These are phyloP conservation scores for Candida neerlandica DNA, from an alignment of 1,139 yeast genomes.

Conservation along the genomic window DNA sequence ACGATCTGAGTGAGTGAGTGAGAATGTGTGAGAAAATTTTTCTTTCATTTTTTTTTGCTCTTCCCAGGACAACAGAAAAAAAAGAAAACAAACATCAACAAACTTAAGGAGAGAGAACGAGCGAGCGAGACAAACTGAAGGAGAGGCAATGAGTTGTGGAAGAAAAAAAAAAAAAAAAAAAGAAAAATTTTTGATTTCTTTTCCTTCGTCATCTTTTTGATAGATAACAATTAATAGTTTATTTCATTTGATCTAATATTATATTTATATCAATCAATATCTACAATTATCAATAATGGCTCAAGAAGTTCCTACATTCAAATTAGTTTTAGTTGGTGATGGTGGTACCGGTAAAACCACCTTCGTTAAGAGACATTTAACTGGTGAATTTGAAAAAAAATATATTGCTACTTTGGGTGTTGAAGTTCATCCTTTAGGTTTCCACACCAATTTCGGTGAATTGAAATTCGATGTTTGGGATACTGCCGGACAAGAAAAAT, in stretches of 20 bases:
- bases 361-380: constrained; percentile 98
- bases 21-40: background rate
- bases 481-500: constrained; percentile 99
- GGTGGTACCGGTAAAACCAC: constrained; percentile 99
- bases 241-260: background rate
- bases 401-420: constrained; percentile 99
- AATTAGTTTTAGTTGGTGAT: constrained; percentile 98
- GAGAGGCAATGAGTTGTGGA: background rate
- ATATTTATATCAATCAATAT: background rate
- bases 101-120: background rate
- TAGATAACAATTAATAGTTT: background rate
- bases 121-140: too few species aligned
- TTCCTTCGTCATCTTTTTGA: constrained; percentile 2
- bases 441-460: constrained; percentile 98
- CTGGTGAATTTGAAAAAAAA: constrained; percentile 99
- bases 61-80: background rate
- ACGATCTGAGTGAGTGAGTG: background rate
- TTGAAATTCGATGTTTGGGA: constrained; percentile 99
- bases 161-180: background rate
- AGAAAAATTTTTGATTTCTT: constrained; percentile 3
- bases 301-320: constrained; percentile 94
- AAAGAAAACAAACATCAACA: background rate
- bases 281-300: constrained; percentile 41
- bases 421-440: constrained; percentile 97
- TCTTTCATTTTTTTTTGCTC: background rate